Evolutionary conservation across 441 rosid genomes (phyloP).

Genomic region (Populus hybrid): DNA sequence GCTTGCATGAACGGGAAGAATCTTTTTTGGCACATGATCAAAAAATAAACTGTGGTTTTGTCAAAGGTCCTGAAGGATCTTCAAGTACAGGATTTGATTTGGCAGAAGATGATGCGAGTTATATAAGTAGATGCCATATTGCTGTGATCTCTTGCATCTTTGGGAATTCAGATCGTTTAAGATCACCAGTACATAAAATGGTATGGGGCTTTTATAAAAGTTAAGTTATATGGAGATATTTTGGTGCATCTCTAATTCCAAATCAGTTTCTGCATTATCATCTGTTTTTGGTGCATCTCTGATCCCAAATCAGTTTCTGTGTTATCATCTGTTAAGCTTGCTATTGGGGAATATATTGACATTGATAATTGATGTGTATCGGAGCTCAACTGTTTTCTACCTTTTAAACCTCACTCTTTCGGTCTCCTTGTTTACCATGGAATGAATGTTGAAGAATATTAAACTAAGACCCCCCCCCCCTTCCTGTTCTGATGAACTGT

Average conservation of each 20-base stretch:
- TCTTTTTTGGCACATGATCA: slow-evolving; percentile 78
- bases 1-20: slow-evolving; percentile 65
- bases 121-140: slow-evolving; percentile 87
- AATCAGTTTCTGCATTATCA: not conserved
- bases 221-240: not conserved
- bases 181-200: slow-evolving; percentile 73
- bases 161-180: slow-evolving; percentile 95
- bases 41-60: slow-evolving; percentile 87
- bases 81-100: slow-evolving; percentile 92
- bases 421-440: too few relatives aligned
- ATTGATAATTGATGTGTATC: not conserved
- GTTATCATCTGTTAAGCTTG: not conserved
- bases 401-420: too few relatives aligned
- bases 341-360: not conserved
- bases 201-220: slow-evolving; percentile 29
- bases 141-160: slow-evolving; percentile 93
- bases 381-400: too few relatives aligned
- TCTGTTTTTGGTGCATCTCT: too few relatives aligned
- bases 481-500: too few relatives aligned
- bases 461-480: too few relatives aligned
- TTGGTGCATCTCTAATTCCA: not conserved
- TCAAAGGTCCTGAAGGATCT: slow-evolving; percentile 71
- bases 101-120: slow-evolving; percentile 83
- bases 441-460: too few relatives aligned
- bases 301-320: too few relatives aligned